Evolutionary conservation across 176 grass and related monocot species (phyloP).

Genomic region (Hordeum marinum): DNA sequence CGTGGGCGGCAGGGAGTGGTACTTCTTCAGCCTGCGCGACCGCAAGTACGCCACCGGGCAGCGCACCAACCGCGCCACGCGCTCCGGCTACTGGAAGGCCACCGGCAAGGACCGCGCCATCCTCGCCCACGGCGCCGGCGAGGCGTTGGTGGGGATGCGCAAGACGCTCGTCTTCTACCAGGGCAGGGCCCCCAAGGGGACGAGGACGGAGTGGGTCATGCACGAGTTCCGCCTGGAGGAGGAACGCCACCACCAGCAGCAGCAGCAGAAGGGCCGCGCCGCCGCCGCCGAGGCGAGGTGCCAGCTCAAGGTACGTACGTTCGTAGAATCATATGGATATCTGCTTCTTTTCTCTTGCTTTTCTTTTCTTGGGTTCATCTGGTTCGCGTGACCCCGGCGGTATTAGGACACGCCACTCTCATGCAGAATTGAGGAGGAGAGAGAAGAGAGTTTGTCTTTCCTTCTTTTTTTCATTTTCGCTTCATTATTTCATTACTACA

Average conservation of each 20-base stretch:
- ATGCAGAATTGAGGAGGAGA: background rate
- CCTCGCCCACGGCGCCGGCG: background rate
- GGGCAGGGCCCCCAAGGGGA: conserved; percentile 60
- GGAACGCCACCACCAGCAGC: background rate
- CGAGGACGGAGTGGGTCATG: conserved; percentile 72
- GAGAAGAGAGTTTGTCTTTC: background rate
- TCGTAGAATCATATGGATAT: background rate
- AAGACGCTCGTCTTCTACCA: conserved; percentile 81
- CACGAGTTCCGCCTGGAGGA: conserved; percentile 39
- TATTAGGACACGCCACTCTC: background rate
- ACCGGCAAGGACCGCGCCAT: conserved; percentile 74
- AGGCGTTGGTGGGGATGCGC: conserved; percentile 43
- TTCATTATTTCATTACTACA: background rate
- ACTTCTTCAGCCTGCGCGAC: conserved; percentile 67
- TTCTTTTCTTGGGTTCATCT: background rate
- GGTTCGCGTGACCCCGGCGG: background rate
- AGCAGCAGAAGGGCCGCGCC: background rate
- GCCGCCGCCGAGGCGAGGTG: background rate
- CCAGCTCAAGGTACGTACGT: conserved; percentile 5
- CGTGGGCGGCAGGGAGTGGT: conserved; percentile 55
- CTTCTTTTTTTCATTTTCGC: background rate
- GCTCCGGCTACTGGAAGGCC: conserved; percentile 79
- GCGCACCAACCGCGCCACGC: conserved; percentile 66
- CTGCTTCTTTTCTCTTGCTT: background rate
- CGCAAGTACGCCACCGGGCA: conserved; percentile 71